A percentile compares a stretch with the other conserved stretches of the same genome.
phyloP scores from a whole-genome alignment of 768 basidiomycete species.

The Gymnopilus dilepis region DNA sequence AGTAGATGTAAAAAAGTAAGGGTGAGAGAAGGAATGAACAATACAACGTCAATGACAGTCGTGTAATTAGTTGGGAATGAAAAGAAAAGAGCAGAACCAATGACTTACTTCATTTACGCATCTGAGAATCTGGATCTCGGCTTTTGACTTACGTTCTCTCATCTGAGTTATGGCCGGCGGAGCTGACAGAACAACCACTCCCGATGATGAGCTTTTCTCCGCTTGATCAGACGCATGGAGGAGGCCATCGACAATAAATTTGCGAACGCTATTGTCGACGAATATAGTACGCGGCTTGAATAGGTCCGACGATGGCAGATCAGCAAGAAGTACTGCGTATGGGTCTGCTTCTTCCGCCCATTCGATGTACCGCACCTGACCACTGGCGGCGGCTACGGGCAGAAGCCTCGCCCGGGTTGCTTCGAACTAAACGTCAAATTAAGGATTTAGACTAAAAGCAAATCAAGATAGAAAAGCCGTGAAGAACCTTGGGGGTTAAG shows the following conservation, averaged over 20 bases:
- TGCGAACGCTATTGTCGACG: conserved; percentile 63
- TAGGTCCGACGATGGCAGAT: conserved; percentile 7
- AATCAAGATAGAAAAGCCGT: not conserved
- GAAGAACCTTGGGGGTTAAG: conserved; percentile 64
- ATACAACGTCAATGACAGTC: too few relatives aligned
- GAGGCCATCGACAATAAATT: conserved; percentile 71
- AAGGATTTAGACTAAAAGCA: not conserved
- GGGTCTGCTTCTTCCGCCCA: conserved; percentile 77
- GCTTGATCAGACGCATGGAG: conserved; percentile 38
- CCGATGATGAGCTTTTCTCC: conserved; percentile 6
- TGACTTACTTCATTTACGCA: conserved; percentile 77
- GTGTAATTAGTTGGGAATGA: not conserved
- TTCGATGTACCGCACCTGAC: conserved; percentile 49
- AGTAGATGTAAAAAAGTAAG: too few relatives aligned
- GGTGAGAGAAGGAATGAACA: too few relatives aligned
- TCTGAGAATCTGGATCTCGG: conserved; percentile 73
- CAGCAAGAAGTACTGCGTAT: conserved; percentile 52
- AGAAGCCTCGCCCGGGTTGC: conserved; percentile 69
- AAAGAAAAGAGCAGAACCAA: not conserved
- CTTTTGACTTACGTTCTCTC: conserved; percentile 73
- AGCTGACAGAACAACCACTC: conserved; percentile 47
- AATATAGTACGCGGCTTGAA: conserved; percentile 46
- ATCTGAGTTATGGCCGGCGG: conserved; percentile 60
- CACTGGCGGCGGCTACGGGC: conserved; percentile 49
- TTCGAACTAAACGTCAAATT: conserved; percentile 56